Conservation (phyloP, 352 stramenopile genomes). For the Pythium biforme region DNA sequence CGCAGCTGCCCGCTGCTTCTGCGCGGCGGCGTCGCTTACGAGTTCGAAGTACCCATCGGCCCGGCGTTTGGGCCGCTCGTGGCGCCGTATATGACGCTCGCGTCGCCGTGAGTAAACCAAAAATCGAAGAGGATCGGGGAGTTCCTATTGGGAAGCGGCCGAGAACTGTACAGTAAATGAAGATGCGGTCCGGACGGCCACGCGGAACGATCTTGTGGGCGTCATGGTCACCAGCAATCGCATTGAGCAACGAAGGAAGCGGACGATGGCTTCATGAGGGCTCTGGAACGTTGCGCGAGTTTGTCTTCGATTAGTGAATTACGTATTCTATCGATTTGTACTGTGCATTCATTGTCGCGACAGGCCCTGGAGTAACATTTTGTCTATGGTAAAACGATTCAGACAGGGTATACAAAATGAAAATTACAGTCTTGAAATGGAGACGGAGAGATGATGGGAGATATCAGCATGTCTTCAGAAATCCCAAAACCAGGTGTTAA, state of each 20-base stretch:
- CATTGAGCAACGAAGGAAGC: background rate
- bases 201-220: background rate
- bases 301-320: background rate
- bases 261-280: too few species aligned
- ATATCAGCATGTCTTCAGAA: background rate
- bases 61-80: constrained; percentile 22
- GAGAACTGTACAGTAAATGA: background rate
- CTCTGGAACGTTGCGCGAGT: too few species aligned
- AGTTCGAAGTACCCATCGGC: constrained; percentile 25
- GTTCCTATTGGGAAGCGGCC: background rate
- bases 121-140: too few species aligned
- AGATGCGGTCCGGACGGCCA: background rate
- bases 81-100: constrained; percentile 24
- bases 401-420: background rate
- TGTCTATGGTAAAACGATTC: too few species aligned
- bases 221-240: background rate
- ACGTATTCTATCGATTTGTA: background rate
- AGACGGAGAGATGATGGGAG: background rate
- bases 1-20: constrained; percentile 20
- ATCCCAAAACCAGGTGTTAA: background rate
- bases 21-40: constrained; percentile 4
- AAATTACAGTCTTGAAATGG: background rate
- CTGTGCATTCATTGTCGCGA: background rate
- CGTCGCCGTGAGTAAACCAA: background rate
- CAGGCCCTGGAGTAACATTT: too few species aligned